phyloP scores from a whole-genome alignment of 768 basidiomycete species.

The Boletus subparvulus region DNA sequence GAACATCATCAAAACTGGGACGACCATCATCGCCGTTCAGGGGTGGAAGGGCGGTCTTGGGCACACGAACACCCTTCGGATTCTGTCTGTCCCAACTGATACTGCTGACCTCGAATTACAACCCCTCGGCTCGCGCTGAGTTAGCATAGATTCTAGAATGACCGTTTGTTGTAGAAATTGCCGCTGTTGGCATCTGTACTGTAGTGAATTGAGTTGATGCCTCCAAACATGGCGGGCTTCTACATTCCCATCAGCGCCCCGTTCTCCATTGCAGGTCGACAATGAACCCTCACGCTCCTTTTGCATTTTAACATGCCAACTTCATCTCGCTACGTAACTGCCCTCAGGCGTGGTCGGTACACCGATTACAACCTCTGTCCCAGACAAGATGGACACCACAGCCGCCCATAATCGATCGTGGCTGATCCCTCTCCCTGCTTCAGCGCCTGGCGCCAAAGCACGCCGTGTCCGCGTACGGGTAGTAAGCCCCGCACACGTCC shows the following conservation, averaged over 20 bases:
- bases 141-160: conserved; percentile 1
- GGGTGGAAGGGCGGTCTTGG: conserved; percentile 99
- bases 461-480: conserved; percentile 59
- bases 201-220: conserved; percentile 1
- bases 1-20: conserved; percentile 85
- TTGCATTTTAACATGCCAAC: background rate
- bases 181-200: conserved; percentile 2
- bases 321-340: conserved; percentile 4
- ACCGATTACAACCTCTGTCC: conserved; percentile 30
- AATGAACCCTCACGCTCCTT: background rate
- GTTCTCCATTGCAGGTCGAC: background rate
- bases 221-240: background rate
- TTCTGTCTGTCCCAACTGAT: conserved; percentile 82
- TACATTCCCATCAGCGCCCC: background rate
- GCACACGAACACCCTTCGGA: conserved; percentile 89
- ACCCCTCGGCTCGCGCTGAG: conserved; percentile 43
- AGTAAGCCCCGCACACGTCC: conserved; percentile 46
- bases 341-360: conserved; percentile 8
- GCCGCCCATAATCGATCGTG: conserved; percentile 32
- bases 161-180: conserved; percentile 7
- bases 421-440: conserved; percentile 55
- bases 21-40: conserved; percentile 91
- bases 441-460: conserved; percentile 51
- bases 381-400: conserved; percentile 37
- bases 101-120: conserved; percentile 74